phyloP scores from a whole-genome alignment of 345 rosid species.

The Crucihimalaya himalaica region DNA sequence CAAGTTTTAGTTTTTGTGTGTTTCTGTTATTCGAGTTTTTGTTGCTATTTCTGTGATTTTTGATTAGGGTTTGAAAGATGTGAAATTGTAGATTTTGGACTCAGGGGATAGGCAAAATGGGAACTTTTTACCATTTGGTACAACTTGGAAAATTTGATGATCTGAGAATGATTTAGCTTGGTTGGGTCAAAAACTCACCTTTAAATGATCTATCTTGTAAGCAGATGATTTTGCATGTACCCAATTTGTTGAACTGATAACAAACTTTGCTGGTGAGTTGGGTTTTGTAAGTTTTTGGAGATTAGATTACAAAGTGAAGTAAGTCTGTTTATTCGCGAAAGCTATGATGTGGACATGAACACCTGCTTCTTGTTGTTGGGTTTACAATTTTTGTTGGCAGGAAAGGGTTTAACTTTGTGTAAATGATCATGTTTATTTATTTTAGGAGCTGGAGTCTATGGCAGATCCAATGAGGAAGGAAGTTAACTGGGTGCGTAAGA shows the following conservation, averaged over 20 bases:
- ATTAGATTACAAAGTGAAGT: background rate
- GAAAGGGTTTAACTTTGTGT: background rate
- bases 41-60: background rate
- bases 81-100: conserved; percentile 9
- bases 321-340: background rate
- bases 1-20: background rate
- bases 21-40: background rate
- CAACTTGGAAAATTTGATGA: background rate
- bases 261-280: background rate
- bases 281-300: background rate
- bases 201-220: background rate
- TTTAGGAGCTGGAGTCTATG: conserved; percentile 85
- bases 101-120: background rate
- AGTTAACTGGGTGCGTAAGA: conserved; percentile 73
- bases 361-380: conserved; percentile 2
- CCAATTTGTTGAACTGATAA: no score
- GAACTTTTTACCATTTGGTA: background rate
- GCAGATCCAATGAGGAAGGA: conserved; percentile 99
- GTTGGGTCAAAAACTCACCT: conserved; percentile 2
- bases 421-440: background rate
- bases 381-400: background rate
- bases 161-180: background rate
- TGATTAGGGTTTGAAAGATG: conserved; percentile 28
- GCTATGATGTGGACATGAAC: background rate
- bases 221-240: conserved; percentile 22